Base-by-base conservation (phyloP, 768 basidiomycete species). In the Gelatoporia subvermispora region DNA sequence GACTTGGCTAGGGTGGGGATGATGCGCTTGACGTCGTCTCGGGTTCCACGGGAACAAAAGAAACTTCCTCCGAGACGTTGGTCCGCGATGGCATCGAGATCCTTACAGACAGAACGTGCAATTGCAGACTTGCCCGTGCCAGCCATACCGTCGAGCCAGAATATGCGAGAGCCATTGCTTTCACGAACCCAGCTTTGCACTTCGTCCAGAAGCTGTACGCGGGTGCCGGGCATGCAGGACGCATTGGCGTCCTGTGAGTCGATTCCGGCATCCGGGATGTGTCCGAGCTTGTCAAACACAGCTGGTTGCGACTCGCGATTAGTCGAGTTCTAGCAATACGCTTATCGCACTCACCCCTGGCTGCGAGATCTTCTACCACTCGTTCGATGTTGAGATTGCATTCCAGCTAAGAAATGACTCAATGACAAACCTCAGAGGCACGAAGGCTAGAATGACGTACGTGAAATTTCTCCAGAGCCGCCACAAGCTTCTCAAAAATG, bases 101-200 rank as follows among this genome's bases (percentile, higher is more conserved):
- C 20, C 10, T 21, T 15, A 2, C 51, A 48, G 17, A 58, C 41
- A 16, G 52, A 42, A 20, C 47, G 43, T 13, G 54, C 54, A 36
- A 55, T 49, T 1, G 54, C 36, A 4, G 57, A 58, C 43, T 58
- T 55, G 35, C 54, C 57, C 2, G 49, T 40, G n/a, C 54, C 54
- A 1, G 57, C 48, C 3, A 31, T 36, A 8, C 57, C 54, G 18
- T 18, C 20, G 16, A 58, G 41, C 13, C 56, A 15, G 31, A 55
- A 31, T 10, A 55, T 24, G 1, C 44, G 40, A n/a, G 41, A 7
- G 4, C 36, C 38, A 22, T 16, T 25, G 11, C 10, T 2, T 11
- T 22, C 35, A 16, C 22, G 23, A 2, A 35, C 43, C 54, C 54
- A 56, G 2, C 49, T 36, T 2, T 31, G 34, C 9, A 56, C 45